Base-by-base conservation (phyloP, 495 filamentous ascomycete species). In the Lepidopterella palustris region DNA sequence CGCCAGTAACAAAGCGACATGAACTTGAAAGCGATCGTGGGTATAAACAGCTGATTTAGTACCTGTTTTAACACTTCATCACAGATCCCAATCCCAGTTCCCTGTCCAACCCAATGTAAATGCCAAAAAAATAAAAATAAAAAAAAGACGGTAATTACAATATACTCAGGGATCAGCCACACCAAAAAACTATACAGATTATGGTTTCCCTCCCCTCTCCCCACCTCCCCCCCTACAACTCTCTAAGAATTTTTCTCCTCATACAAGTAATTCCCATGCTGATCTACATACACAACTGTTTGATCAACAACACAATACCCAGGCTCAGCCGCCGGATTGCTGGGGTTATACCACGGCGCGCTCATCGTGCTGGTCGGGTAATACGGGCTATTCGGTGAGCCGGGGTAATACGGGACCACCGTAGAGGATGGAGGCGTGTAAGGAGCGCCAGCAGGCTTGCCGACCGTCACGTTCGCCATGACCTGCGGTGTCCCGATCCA, bases 281-380 rank as follows among this genome's bases (percentile, higher is more conserved):
- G 8, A 42, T 66, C 56, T 24, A 66, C 63, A 60, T 66, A 66
- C 55, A 54, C 39, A 15, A 66, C 48, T 11, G 26, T 50, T 28
- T 59, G 42, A 24, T 63, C 20, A 21, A 21, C 57, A 10, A 49
- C 54, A 29, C 59, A 59, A 52, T 66, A 59, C 5, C 59, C 62
- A 5, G 40, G 27, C 62, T 65, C 63, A 2, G 29, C 35, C 42
- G 55, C 55, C 6, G 55, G 55, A 6, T 24, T 20, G 31, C 40
- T 18, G 1, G 29, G 57, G 57, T 47, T 51, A 55, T 8, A 55
- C 40, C 53, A 58, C 53, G 26, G 55, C 27, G 20, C 61, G 29
- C 20, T 39, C n/a, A n/a, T n/a, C 57, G 45, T 4, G n/a, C 20
- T 56, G n/a, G 27, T 32, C 45, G 58, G 51, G 25, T 21, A 10